phyloP scores from a whole-genome alignment of 495 filamentous ascomycete species.

The Aspergillus ostianus region DNA sequence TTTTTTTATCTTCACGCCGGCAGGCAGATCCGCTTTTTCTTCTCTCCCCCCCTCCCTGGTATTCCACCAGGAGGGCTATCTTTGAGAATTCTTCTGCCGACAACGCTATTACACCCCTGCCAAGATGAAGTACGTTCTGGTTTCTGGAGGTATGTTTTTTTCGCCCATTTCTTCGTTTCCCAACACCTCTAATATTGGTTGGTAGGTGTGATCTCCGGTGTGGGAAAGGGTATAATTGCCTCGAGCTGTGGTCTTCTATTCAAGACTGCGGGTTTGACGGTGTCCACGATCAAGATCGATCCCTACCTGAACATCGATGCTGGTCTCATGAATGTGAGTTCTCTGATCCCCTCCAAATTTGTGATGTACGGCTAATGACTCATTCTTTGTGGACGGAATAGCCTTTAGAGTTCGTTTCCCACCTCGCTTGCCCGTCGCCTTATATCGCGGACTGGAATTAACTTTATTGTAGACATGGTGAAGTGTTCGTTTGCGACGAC shows the following conservation, averaged over 20 bases:
- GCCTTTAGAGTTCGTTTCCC: slow-evolving; percentile 20
- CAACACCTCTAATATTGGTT: background rate
- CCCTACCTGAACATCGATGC: slow-evolving; percentile 65
- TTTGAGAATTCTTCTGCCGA: slow-evolving; percentile 4
- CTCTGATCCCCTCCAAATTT: background rate
- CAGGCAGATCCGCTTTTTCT: slow-evolving; percentile 9
- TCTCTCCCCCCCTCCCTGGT: slow-evolving; percentile 21
- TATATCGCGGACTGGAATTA: slow-evolving; percentile 4
- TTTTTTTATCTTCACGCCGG: background rate
- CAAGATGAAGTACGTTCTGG: slow-evolving; percentile 82
- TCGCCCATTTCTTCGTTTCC: background rate
- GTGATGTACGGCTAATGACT: slow-evolving; percentile 6
- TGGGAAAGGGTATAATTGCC: slow-evolving; percentile 83
- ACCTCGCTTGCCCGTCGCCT: slow-evolving; percentile 5
- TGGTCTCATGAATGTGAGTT: slow-evolving; percentile 71
- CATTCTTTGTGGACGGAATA: slow-evolving; percentile 1
- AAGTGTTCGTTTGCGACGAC: slow-evolving; percentile 72
- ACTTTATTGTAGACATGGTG: slow-evolving; percentile 56
- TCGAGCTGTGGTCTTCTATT: slow-evolving; percentile 65
- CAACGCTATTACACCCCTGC: slow-evolving; percentile 2
- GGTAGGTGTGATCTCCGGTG: slow-evolving; percentile 71
- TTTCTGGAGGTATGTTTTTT: slow-evolving; percentile 65
- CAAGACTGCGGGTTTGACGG: slow-evolving; percentile 77
- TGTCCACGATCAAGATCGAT: slow-evolving; percentile 65
- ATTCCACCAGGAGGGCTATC: slow-evolving; percentile 21